A percentile compares a stretch with the other conserved stretches of the same genome.
Conservation (phyloP, 441 rosid species). For the Erysimum pusillum region DNA sequence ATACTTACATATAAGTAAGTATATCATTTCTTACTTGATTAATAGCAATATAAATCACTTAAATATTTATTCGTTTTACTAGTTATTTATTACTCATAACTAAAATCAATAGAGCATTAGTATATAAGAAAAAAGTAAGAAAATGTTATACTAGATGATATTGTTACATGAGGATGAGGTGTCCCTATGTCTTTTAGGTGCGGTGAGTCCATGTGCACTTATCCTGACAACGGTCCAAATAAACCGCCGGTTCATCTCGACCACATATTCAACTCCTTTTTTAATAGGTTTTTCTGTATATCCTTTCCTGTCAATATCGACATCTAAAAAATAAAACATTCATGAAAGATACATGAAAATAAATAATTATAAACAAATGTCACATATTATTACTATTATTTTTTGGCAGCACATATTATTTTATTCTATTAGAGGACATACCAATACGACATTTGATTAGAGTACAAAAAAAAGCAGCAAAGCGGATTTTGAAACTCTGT, state of each 20-base stretch:
- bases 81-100: background rate
- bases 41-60: no score
- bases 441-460: constrained; percentile 2
- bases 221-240: constrained; percentile 44
- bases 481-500: constrained; percentile 42
- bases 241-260: constrained; percentile 44
- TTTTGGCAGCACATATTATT: no score
- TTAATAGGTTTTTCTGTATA: background rate
- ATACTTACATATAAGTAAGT: no score
- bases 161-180: constrained; percentile 34
- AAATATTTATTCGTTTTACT: background rate
- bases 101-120: background rate
- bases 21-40: no score
- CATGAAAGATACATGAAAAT: constrained; percentile 17
- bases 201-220: constrained; percentile 45
- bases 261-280: constrained; percentile 41
- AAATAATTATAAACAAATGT: no score
- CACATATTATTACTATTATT: no score
- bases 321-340: background rate
- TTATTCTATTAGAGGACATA: background rate
- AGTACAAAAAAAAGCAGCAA: constrained; percentile 30
- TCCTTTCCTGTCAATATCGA: background rate
- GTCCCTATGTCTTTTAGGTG: constrained; percentile 26
- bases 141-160: background rate
- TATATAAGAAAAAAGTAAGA: no score